Conservation (phyloP, 2,329 filamentous ascomycete species). For the Seiridium cupressi region DNA sequence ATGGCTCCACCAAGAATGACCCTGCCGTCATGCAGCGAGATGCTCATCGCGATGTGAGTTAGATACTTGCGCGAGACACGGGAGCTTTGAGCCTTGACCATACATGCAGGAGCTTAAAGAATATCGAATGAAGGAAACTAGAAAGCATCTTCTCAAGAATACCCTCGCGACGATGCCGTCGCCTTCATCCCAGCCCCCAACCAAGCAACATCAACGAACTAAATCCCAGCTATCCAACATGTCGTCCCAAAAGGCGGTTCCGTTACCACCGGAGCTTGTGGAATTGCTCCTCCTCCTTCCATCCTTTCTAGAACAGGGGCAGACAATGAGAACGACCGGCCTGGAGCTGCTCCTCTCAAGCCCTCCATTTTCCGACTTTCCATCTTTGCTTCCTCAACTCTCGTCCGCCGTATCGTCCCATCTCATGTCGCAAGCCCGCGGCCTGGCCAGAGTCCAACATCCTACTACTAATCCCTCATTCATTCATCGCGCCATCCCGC, state of each 20-base stretch:
- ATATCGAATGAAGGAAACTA: conserved; percentile 46
- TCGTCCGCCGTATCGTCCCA: conserved; percentile 44
- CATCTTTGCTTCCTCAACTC: conserved; percentile 46
- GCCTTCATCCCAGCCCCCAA: conserved; percentile 15
- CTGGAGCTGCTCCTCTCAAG: conserved; percentile 45
- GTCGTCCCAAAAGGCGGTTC: conserved; percentile 16
- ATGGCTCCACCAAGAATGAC: conserved; percentile 56
- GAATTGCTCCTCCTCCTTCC: conserved; percentile 57
- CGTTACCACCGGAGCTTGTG: conserved; percentile 43
- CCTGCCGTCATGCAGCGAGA: conserved; percentile 48
- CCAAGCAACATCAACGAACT: conserved; percentile 15
- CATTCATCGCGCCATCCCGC: conserved; percentile 56
- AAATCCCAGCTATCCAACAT: conserved; percentile 19
- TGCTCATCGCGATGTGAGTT: conserved; percentile 45
- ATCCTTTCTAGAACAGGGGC: conserved; percentile 38
- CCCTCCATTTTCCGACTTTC: conserved; percentile 48
- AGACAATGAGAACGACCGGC: conserved; percentile 33
- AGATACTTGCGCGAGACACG: not conserved
- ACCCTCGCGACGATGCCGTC: conserved; percentile 47
- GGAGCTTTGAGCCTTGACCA: not conserved
- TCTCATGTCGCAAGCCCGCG: conserved; percentile 47
- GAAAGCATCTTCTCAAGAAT: conserved; percentile 47
- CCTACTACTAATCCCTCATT: conserved; percentile 53
- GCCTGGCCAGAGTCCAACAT: conserved; percentile 46
- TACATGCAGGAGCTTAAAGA: conserved; percentile 45